These are phyloP conservation scores for Penicillium vulpinum DNA, from an alignment of 2,329 filamentous ascomycete species.

Conservation along the genomic window DNA sequence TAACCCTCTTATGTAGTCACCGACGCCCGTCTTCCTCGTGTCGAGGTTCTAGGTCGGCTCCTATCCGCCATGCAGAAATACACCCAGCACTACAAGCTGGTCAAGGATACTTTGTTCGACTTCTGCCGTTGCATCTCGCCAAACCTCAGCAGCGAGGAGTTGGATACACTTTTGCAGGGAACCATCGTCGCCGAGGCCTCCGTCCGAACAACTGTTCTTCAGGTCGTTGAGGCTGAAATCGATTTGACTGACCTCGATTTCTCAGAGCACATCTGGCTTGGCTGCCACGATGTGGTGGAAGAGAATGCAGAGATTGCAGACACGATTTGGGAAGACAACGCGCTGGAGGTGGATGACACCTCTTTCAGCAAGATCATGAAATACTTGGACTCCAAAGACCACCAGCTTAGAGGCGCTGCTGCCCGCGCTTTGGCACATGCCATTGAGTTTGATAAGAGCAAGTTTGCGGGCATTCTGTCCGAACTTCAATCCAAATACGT, in stretches of 20 bases:
- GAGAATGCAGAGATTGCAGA: constrained; percentile 81
- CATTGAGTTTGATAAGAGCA: constrained; percentile 60
- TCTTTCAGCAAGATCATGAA: constrained; percentile 69
- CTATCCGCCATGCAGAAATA: constrained; percentile 84
- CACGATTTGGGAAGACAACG: constrained; percentile 95
- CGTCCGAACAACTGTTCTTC: constrained; percentile 80
- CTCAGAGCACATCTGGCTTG: constrained; percentile 89
- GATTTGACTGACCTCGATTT: constrained; percentile 85
- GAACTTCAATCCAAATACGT: constrained; percentile 70
- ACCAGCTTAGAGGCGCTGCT: constrained; percentile 78
- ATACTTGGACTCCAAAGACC: constrained; percentile 77
- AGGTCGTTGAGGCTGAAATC: constrained; percentile 86
- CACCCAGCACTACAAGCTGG: constrained; percentile 88
- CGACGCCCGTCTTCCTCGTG: constrained; percentile 73
- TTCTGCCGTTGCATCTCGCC: constrained; percentile 80
- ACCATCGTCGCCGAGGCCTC: constrained; percentile 74
- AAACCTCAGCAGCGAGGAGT: constrained; percentile 73
- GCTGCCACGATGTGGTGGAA: constrained; percentile 83
- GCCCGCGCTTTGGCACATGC: constrained; percentile 78
- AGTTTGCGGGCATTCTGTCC: constrained; percentile 63
- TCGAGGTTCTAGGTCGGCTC: constrained; percentile 69
- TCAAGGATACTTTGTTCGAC: constrained; percentile 90
- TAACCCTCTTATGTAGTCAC: constrained; percentile 43
- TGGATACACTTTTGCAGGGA: constrained; percentile 73
- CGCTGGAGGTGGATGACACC: constrained; percentile 66